A percentile compares a stretch with the other conserved stretches of the same genome.
Conservation (phyloP, 257 asterid species). For the Salvia rosmarinus region DNA sequence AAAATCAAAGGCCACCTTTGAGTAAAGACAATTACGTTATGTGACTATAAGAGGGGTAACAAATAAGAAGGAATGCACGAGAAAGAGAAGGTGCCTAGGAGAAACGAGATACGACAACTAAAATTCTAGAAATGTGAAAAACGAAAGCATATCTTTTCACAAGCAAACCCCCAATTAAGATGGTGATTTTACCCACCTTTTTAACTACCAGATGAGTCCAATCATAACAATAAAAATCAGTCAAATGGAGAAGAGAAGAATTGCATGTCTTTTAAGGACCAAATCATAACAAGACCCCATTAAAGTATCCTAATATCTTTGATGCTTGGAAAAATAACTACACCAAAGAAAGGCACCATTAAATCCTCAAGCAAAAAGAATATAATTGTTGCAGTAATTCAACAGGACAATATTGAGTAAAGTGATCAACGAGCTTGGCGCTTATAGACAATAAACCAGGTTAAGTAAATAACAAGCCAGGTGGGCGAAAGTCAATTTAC, state of each 20-base stretch:
- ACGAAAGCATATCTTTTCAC: conserved; percentile 13
- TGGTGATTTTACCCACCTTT: too few species aligned
- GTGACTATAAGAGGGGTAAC: too few species aligned
- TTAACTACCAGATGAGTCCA: too few species aligned
- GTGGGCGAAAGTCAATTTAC: background rate
- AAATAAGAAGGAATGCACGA: background rate
- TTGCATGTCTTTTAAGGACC: background rate
- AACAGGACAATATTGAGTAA: background rate
- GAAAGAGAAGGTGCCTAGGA: background rate
- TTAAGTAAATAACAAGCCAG: background rate
- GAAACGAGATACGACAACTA: background rate
- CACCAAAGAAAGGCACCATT: too few species aligned
- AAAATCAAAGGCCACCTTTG: background rate
- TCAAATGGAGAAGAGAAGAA: too few species aligned
- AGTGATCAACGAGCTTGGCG: background rate
- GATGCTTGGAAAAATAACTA: background rate
- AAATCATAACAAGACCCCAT: background rate
- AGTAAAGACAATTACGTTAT: background rate
- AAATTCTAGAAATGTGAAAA: conserved; percentile 16
- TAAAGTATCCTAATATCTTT: background rate
- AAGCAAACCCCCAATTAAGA: background rate
- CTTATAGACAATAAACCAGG: background rate
- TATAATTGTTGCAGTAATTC: too few species aligned
- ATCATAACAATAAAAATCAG: too few species aligned
- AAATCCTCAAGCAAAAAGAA: too few species aligned